These are phyloP conservation scores for Lasiosphaeris hirsuta DNA, from an alignment of 495 filamentous ascomycete genomes.

Conservation along the genomic window DNA sequence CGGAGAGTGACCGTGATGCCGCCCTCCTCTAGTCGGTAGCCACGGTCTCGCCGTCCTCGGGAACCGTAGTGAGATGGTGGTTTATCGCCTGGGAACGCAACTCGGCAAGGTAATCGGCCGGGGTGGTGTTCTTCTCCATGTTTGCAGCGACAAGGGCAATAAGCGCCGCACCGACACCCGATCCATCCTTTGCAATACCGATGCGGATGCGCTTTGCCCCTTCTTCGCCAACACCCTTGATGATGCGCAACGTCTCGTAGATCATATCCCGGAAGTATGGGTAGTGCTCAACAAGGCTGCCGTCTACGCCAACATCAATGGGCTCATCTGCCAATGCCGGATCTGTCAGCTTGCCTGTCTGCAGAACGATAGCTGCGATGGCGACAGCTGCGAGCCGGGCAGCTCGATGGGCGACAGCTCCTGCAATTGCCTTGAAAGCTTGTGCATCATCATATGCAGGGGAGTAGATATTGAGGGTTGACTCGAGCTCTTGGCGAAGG, in stretches of 20 bases:
- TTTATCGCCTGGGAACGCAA: slow-evolving; percentile 20
- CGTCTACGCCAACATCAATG: slow-evolving; percentile 88
- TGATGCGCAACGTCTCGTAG: slow-evolving; percentile 63
- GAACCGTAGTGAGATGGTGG: slow-evolving; percentile 21
- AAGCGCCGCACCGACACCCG: slow-evolving; percentile 85
- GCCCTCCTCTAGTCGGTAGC: slow-evolving; percentile 24
- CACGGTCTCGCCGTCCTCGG: slow-evolving; percentile 20
- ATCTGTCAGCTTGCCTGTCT: slow-evolving; percentile 62
- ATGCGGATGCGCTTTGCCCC: slow-evolving; percentile 81
- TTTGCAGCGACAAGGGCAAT: slow-evolving; percentile 71
- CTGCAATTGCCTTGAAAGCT: slow-evolving; percentile 74
- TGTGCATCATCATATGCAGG: slow-evolving; percentile 73
- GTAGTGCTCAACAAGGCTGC: slow-evolving; percentile 87
- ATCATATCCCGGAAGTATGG: slow-evolving; percentile 80
- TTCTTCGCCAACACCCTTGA: slow-evolving; percentile 65
- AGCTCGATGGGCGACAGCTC: slow-evolving; percentile 81
- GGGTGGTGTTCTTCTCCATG: slow-evolving; percentile 41
- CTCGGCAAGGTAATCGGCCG: slow-evolving; percentile 22
- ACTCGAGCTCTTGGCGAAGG: slow-evolving; percentile 72
- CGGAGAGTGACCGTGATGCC: background rate
- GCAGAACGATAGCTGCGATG: slow-evolving; percentile 74
- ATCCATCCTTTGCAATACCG: slow-evolving; percentile 91
- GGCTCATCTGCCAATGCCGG: slow-evolving; percentile 50
- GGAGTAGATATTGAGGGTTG: slow-evolving; percentile 66
- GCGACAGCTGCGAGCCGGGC: slow-evolving; percentile 87